Conservation (phyloP, 2,329 filamentous ascomycete species). For the Fusarium pseudograminearum region DNA sequence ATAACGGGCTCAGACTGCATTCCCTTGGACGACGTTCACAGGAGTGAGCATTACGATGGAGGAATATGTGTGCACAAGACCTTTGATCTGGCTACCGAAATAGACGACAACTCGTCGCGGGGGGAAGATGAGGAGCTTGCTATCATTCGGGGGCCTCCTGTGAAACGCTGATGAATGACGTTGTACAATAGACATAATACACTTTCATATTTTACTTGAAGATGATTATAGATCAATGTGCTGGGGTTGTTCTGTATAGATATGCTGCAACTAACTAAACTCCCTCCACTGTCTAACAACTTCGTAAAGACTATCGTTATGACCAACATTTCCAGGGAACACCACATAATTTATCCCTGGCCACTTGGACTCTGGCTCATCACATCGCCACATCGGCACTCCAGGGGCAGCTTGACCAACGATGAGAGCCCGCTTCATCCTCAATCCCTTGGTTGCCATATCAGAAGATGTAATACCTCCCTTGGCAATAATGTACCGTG, state of each 20-base stretch:
- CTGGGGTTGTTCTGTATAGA: background rate
- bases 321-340: conserved; percentile 22
- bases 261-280: background rate
- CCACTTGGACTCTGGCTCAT: conserved; percentile 64
- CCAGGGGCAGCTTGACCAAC: conserved; percentile 69
- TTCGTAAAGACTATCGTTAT: conserved; percentile 17
- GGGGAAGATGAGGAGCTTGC: conserved; percentile 18
- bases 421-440: conserved; percentile 65
- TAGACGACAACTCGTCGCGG: conserved; percentile 6
- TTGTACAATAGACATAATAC: background rate
- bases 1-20: conserved; percentile 13
- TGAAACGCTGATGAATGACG: background rate
- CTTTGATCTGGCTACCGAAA: background rate
- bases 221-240: fast-evolving
- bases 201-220: background rate
- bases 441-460: conserved; percentile 67
- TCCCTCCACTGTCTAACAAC: conserved; percentile 23
- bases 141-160: background rate
- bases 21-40: conserved; percentile 12
- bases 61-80: conserved; percentile 30
- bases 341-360: conserved; percentile 22
- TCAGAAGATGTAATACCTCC: conserved; percentile 71
- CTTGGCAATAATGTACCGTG: conserved; percentile 69
- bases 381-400: conserved; percentile 69
- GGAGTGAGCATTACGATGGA: conserved; percentile 4